Percentiles rank a stretch among this genome's conserved stretches.
phyloP scores from a whole-genome alignment of 2,329 filamentous ascomycete genomes.

The Colletotrichum gigasporum region DNA sequence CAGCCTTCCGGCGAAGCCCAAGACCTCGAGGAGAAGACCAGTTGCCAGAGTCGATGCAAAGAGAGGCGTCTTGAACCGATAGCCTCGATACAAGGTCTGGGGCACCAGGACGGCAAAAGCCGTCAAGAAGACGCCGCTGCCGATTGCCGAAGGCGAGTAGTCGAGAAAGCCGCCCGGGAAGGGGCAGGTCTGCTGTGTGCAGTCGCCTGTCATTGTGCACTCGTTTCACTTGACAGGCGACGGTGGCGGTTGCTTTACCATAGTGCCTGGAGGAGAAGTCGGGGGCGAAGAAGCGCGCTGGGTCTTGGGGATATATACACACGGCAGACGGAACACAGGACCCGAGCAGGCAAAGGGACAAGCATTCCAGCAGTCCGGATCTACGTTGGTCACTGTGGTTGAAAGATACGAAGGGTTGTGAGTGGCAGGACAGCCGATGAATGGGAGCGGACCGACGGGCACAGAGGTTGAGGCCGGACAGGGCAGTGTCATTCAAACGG shows the following conservation, averaged over 20 bases:
- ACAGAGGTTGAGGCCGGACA: slow-evolving; percentile 20
- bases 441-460: slow-evolving; percentile 18
- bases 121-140: slow-evolving; percentile 51
- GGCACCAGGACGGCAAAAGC: slow-evolving; percentile 52
- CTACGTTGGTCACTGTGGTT: not conserved
- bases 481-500: slow-evolving; percentile 17
- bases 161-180: slow-evolving; percentile 47
- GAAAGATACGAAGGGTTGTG: slow-evolving; percentile 1
- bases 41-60: slow-evolving; percentile 51
- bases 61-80: slow-evolving; percentile 48
- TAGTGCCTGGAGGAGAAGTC: slow-evolving; percentile 19
- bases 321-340: not conserved
- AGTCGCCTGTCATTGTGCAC: slow-evolving; percentile 45
- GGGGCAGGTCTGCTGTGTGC: slow-evolving; percentile 45
- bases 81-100: slow-evolving; percentile 46
- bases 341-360: not conserved
- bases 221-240: slow-evolving; percentile 31
- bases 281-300: not conserved
- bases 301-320: slow-evolving; percentile 30
- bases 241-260: slow-evolving; percentile 24
- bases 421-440: slow-evolving; percentile 2
- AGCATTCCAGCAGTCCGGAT: slow-evolving; percentile 20
- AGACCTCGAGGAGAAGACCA: slow-evolving; percentile 53
- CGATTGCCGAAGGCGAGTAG: slow-evolving; percentile 47
- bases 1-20: slow-evolving; percentile 58